phyloP scores from a whole-genome alignment of 1,284 basidiomycete species.

The Austroboletus niveus region DNA sequence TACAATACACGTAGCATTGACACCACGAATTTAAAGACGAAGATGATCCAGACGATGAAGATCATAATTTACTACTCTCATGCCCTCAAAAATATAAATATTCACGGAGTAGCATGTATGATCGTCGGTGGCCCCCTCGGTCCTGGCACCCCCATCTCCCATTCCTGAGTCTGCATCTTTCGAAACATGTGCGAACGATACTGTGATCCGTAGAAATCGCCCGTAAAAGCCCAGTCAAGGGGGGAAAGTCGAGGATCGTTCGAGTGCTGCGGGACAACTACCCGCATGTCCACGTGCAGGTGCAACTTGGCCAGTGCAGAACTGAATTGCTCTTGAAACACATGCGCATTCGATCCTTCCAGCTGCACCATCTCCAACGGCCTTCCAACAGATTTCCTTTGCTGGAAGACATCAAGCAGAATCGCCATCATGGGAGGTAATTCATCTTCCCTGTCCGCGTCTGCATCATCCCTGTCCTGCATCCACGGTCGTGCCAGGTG shows the following conservation, averaged over 20 bases:
- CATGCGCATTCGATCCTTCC: conserved; percentile 22
- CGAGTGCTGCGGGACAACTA: conserved; percentile 16
- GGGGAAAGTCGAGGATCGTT: conserved; percentile 24
- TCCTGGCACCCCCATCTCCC: conserved; percentile 21
- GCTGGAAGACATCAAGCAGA: conserved; percentile 31
- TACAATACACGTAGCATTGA: conserved; percentile 9
- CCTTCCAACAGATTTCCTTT: conserved; percentile 31
- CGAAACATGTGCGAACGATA: conserved; percentile 33
- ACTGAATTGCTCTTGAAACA: conserved; percentile 29
- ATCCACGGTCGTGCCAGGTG: conserved; percentile 30
- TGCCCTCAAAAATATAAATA: neutral
- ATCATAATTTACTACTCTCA: conserved; percentile 1
- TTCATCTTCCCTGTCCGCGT: conserved; percentile 33
- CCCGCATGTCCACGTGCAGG: conserved; percentile 26
- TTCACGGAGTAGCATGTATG: conserved; percentile 26
- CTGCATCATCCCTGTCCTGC: conserved; percentile 29
- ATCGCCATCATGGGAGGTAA: conserved; percentile 30
- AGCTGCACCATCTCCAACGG: conserved; percentile 25
- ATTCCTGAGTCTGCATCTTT: conserved; percentile 31
- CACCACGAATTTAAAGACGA: neutral
- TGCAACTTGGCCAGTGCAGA: conserved; percentile 27
- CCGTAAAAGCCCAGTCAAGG: conserved; percentile 26
- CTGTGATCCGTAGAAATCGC: conserved; percentile 30
- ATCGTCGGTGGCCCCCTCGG: conserved; percentile 28
- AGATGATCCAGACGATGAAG: too few species aligned